These are phyloP conservation scores for Aspergillus aculeatinus DNA, from an alignment of 2,329 filamentous ascomycete species.

Conservation along the genomic window DNA sequence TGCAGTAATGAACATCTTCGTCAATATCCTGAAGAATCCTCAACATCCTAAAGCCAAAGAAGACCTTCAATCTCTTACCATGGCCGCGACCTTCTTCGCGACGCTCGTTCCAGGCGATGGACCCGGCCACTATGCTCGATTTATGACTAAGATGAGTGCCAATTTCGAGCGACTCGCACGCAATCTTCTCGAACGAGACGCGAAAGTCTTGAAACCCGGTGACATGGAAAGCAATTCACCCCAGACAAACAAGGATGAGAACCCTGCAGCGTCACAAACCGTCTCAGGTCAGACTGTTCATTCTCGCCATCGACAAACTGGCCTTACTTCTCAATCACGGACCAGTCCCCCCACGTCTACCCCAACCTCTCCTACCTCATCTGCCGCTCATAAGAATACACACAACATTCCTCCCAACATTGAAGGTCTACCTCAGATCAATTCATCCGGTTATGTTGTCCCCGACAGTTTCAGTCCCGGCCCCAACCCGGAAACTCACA, in stretches of 20 bases:
- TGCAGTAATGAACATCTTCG: slow-evolving; percentile 86
- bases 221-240: slow-evolving; percentile 28
- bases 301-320: slow-evolving; percentile 19
- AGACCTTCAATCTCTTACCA: slow-evolving; percentile 80
- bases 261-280: not conserved
- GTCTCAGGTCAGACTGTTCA: not conserved
- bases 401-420: slow-evolving; percentile 22
- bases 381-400: slow-evolving; percentile 15
- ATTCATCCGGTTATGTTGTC: slow-evolving; percentile 35
- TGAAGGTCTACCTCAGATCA: slow-evolving; percentile 32
- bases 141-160: slow-evolving; percentile 85
- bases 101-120: slow-evolving; percentile 76
- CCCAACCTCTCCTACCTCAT: slow-evolving; percentile 6
- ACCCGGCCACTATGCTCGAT: slow-evolving; percentile 78
- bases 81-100: slow-evolving; percentile 84
- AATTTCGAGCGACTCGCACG: slow-evolving; percentile 91
- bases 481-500: not conserved
- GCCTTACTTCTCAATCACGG: slow-evolving; percentile 5
- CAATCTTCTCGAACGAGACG: slow-evolving; percentile 80
- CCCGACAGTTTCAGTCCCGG: slow-evolving; percentile 23
- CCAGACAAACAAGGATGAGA: not conserved
- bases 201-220: slow-evolving; percentile 60
- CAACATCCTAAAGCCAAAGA: slow-evolving; percentile 77
- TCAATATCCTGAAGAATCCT: slow-evolving; percentile 88
- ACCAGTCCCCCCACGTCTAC: slow-evolving; percentile 11